Conservation (phyloP, 371 early-diverging fungal genomes). For the Mucor sp. region DNA sequence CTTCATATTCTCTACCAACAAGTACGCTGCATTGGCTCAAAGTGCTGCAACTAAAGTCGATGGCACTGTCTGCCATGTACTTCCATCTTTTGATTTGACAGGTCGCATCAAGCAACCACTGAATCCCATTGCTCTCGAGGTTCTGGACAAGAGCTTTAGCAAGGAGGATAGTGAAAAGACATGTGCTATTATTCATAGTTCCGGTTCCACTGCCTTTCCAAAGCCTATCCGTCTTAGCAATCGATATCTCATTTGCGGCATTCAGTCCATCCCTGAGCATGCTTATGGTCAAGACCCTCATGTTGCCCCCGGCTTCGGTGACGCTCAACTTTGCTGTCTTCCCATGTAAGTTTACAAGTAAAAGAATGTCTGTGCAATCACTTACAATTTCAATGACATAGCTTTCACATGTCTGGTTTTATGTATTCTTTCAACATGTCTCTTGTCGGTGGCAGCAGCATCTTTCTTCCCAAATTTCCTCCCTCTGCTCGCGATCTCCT, state of each 20-base stretch:
- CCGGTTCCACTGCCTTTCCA: slow-evolving; percentile 27
- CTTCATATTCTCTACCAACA: slow-evolving; percentile 13
- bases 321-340: slow-evolving; percentile 19
- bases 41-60: neutral
- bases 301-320: slow-evolving; percentile 5
- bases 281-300: neutral
- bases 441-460: slow-evolving; percentile 12
- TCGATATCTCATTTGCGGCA: slow-evolving; percentile 12
- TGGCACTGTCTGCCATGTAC: neutral
- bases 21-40: slow-evolving; percentile 20
- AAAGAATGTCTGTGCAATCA: no score
- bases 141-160: slow-evolving; percentile 7
- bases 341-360: neutral
- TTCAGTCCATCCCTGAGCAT: neutral
- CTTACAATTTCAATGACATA: neutral
- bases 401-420: slow-evolving; percentile 24
- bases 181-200: slow-evolving; percentile 24
- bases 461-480: slow-evolving; percentile 9
- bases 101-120: slow-evolving; percentile 12
- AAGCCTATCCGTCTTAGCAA: slow-evolving; percentile 29
- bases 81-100: slow-evolving; percentile 11
- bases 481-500: slow-evolving; percentile 7
- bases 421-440: neutral
- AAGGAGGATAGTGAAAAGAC: slow-evolving; percentile 11
- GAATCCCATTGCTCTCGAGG: neutral